Evolutionary conservation across 2,329 filamentous ascomycete genomes (phyloP), one percentile per base, ranked within the genome.

Genomic region (Diaporthe nobilis): DNA sequence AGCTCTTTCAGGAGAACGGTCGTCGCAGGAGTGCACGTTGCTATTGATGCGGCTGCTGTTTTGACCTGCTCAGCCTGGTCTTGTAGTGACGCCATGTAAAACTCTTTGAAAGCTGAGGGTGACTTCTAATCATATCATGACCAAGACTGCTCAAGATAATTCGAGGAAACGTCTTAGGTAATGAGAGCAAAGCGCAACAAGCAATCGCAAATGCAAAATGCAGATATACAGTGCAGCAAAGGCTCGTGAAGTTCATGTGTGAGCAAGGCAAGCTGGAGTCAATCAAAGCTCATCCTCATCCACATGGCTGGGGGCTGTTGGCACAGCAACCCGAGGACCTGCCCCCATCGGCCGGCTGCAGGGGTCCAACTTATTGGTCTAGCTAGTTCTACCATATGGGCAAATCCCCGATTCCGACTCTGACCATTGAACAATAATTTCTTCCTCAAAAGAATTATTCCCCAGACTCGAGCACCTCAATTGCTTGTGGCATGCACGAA

Each of bases 1-100:
- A 90, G 80, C 17, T 85, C 83, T 78, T 85, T 88, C 72, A 91
- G 84, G 31, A 85, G 80, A 63, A 83, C 81, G 7, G 85, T 83
- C 2, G 87, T 90, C 15, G 85, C 80, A 20, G 86, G 82, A 42
- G 87, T 86, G 79, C 88, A 90, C 79, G 87, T 88, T 71, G 86
- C 81, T 78, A 85, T 84, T 28, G 87, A 86, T 68, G 82, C 80
- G 53, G 90, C 83, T 71, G 87, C 85, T 78, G 81, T 81, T 80
- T 87, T 88, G 80, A 90, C 84, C 74, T 83, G 85, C 75, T 88
- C 86, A 78, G 85, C 85, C 78, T 86, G 85, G 74, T 81, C 78
- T 77, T 83, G 81, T 71, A 82, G 76, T 57, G 84, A 82, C 79
- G 83, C 81, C 86, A 87, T 87, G 79, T 79, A 80, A 68, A 79